Percentiles rank a stretch among this genome's conserved stretches.
Evolutionary conservation across 2,329 filamentous ascomycete genomes (phyloP).

Genomic region (Alternaria brassicicola): DNA sequence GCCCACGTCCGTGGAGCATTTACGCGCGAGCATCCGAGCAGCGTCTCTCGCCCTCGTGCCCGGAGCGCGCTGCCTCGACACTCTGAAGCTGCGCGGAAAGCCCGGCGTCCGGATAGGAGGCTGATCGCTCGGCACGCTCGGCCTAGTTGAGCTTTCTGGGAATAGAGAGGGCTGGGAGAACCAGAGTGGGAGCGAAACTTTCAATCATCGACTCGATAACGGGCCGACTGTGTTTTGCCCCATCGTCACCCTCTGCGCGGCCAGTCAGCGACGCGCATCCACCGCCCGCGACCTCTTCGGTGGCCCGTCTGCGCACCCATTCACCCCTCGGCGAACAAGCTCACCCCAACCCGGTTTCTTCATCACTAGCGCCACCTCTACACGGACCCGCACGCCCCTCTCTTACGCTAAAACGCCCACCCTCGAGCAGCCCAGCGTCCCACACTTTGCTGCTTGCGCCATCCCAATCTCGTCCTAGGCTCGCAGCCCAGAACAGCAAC

Average conservation of each 20-base stretch:
- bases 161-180: slow-evolving; percentile 33
- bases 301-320: slow-evolving; percentile 27
- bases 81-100: slow-evolving; percentile 30
- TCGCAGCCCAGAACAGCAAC: slow-evolving; percentile 35
- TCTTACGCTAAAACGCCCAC: slow-evolving; percentile 16
- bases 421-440: slow-evolving; percentile 24
- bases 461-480: slow-evolving; percentile 30
- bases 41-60: neutral
- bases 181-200: slow-evolving; percentile 27
- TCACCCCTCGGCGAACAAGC: slow-evolving; percentile 31
- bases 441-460: slow-evolving; percentile 34
- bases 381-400: slow-evolving; percentile 27
- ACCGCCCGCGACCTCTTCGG: slow-evolving; percentile 18
- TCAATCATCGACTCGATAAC: slow-evolving; percentile 35
- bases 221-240: slow-evolving; percentile 39
- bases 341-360: slow-evolving; percentile 22
- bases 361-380: slow-evolving; percentile 20
- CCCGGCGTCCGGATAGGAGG: slow-evolving; percentile 42
- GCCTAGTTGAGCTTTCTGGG: slow-evolving; percentile 38
- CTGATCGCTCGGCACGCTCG: slow-evolving; percentile 46
- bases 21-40: slow-evolving; percentile 13
- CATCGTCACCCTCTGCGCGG: slow-evolving; percentile 11
- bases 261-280: slow-evolving; percentile 24
- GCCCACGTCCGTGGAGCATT: slow-evolving; percentile 9
- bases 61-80: slow-evolving; percentile 1